Evolutionary conservation across 2,329 filamentous ascomycete species (phyloP), one percentile per base, ranked within the genome.

Genomic region (Sarocladiaceae sp.): DNA sequence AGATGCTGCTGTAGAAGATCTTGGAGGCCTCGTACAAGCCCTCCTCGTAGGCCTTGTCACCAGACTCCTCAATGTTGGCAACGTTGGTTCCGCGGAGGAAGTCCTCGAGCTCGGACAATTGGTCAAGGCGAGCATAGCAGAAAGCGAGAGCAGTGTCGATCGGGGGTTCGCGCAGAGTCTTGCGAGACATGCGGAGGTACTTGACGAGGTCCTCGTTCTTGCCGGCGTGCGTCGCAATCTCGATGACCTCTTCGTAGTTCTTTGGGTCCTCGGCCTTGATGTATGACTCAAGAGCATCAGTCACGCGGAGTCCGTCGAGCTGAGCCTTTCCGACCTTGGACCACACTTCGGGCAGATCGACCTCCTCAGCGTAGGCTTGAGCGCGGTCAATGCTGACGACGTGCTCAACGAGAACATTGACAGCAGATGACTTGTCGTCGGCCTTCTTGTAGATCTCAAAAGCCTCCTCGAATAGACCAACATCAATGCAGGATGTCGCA

Each of bases 371-470:
- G 65, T 94, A 99, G 37, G 91, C 90, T 65, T 96, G 92, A 4
- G 94, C 94, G 57, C 94, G 88, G 68, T 99, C 95, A 62, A 99
- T 97, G 78, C 91, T 97, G 64, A 99, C 93, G 62, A 99, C 86
- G 65, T 99, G 86, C 64, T 99, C 94, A 23, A 99, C 89, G 4
- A 99, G 84, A 26, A 99, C 94, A 58, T 93, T 88, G 61, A 89
- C 88, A 26, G 95, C 94, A 48, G 88, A 87, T 52, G 82, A 77
- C 70, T 96, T 91, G 71, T 96, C 91, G 65, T 87, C 85, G 59
- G 92, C 88, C 82, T 99, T 99, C 84, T 97, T 97, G 80, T 91
- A 96, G 60, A 99, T 94, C 73, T 97, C 90, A 60, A 99, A 97
- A 2, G 94, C 94, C 71, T 99, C 95, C 70, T 99, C 95, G 64